These are phyloP conservation scores for Verticillium longisporum DNA, from an alignment of 2,329 filamentous ascomycete genomes.

Conservation along the genomic window DNA sequence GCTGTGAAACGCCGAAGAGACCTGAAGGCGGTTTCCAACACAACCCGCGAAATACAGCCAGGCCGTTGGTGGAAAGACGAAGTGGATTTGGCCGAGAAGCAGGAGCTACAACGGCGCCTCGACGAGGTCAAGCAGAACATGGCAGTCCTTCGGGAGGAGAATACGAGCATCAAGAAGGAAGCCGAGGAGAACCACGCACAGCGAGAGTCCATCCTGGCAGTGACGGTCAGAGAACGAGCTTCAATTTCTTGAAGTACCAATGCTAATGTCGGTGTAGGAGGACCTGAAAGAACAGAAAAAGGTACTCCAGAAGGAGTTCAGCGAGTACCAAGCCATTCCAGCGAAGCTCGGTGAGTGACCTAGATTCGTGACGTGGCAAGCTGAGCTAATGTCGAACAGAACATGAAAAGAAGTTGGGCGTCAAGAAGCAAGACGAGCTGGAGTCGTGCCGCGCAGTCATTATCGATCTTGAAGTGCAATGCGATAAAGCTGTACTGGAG, in stretches of 20 bases:
- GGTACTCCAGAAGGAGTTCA: conserved; percentile 58
- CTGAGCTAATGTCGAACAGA: conserved; percentile 5
- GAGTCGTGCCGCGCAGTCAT: conserved; percentile 36
- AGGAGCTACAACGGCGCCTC: conserved; percentile 49
- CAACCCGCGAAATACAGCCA: conserved; percentile 50
- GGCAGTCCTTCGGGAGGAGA: not conserved
- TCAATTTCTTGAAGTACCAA: not conserved
- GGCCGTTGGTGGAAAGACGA: conserved; percentile 72
- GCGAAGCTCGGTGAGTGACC: conserved; percentile 57
- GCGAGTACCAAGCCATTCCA: conserved; percentile 60
- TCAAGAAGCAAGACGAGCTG: conserved; percentile 32
- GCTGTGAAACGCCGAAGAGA: conserved; percentile 65
- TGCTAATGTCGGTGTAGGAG: conserved; percentile 28
- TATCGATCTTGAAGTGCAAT: conserved; percentile 41
- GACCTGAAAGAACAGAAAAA: conserved; percentile 56
- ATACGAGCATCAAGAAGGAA: conserved; percentile 24
- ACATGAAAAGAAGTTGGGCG: conserved; percentile 22
- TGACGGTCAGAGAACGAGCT: not conserved
- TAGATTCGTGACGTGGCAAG: not conserved
- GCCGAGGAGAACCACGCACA: conserved; percentile 19
- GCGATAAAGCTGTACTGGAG: conserved; percentile 47
- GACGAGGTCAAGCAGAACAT: conserved; percentile 29
- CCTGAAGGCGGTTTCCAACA: conserved; percentile 69
- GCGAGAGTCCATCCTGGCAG: not conserved
- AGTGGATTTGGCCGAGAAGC: conserved; percentile 60